Evolutionary conservation across 2,329 filamentous ascomycete genomes (phyloP).

Genomic region (Ascomycota sp.): DNA sequence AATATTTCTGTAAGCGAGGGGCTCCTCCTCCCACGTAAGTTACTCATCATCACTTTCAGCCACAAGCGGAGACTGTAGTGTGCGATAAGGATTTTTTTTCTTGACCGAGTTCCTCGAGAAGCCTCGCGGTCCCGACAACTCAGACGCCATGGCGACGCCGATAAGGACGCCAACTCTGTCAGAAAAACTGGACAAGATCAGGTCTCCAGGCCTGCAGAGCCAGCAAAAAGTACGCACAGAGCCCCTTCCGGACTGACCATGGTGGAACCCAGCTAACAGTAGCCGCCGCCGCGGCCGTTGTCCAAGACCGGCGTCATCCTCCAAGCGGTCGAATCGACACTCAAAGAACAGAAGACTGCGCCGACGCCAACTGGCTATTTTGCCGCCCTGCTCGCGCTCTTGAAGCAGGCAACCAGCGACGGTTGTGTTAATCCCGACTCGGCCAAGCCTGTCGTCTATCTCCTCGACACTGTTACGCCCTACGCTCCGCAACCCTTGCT

Average conservation of each 20-base stretch:
- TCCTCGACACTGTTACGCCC: conserved; percentile 80
- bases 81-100: too few species aligned
- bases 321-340: conserved; percentile 77
- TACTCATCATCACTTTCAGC: too few species aligned
- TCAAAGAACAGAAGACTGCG: conserved; percentile 70
- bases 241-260: too few species aligned
- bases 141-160: conserved; percentile 10
- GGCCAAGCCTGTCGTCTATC: conserved; percentile 73
- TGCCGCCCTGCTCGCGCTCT: conserved; percentile 74
- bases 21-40: too few species aligned
- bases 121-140: neutral
- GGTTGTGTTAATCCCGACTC: conserved; percentile 63
- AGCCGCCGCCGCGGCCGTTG: conserved; percentile 1
- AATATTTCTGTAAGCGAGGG: too few species aligned
- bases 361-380: conserved; percentile 84
- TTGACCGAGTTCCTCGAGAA: too few species aligned
- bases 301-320: conserved; percentile 64
- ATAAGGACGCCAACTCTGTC: conserved; percentile 40
- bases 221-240: conserved; percentile 56
- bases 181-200: conserved; percentile 93
- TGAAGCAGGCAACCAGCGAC: conserved; percentile 52
- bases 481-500: conserved; percentile 72
- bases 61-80: too few species aligned
- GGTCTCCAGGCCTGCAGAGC: conserved; percentile 86
- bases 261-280: neutral